These are phyloP conservation scores for Avena sativa DNA, from an alignment of 176 grass and related monocot genomes.

Conservation along the genomic window DNA sequence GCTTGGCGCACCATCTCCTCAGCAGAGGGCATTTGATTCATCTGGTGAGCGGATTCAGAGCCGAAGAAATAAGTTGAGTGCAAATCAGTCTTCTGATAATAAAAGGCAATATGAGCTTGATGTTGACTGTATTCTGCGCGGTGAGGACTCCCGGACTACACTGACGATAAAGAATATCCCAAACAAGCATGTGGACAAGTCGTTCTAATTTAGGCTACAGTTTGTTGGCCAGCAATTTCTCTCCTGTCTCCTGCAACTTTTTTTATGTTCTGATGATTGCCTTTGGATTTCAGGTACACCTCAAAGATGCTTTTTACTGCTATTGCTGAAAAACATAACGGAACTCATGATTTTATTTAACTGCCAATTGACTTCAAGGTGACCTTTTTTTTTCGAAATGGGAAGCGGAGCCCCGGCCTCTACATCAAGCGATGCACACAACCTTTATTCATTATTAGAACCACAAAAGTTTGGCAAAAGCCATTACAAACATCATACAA, in stretches of 20 bases:
- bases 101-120: slow-evolving; percentile 95
- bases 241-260: background rate
- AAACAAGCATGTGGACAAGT: slow-evolving; percentile 72
- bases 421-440: too few relatives aligned
- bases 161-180: slow-evolving; percentile 99
- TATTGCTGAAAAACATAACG: slow-evolving; percentile 88
- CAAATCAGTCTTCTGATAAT: slow-evolving; percentile 71
- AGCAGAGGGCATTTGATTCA: slow-evolving; percentile 75
- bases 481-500: too few relatives aligned
- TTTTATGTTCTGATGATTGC: background rate
- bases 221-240: slow-evolving; percentile 25
- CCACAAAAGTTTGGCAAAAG: too few relatives aligned
- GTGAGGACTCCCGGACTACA: slow-evolving; percentile 81
- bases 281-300: slow-evolving; percentile 74
- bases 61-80: slow-evolving; percentile 70
- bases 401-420: too few relatives aligned
- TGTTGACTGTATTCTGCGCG: slow-evolving; percentile 77
- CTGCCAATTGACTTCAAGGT: slow-evolving; percentile 99
- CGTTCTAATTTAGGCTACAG: slow-evolving; percentile 9
- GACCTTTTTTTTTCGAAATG: background rate
- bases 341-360: slow-evolving; percentile 96
- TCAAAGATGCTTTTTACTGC: slow-evolving; percentile 98
- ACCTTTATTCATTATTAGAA: too few relatives aligned
- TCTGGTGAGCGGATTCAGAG: slow-evolving; percentile 69
- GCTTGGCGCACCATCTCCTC: slow-evolving; percentile 68